Percentiles rank a stretch among this genome's conserved stretches.
Evolutionary conservation across 305 asterid species (phyloP).

Genomic region (Caryopteris hybrid): DNA sequence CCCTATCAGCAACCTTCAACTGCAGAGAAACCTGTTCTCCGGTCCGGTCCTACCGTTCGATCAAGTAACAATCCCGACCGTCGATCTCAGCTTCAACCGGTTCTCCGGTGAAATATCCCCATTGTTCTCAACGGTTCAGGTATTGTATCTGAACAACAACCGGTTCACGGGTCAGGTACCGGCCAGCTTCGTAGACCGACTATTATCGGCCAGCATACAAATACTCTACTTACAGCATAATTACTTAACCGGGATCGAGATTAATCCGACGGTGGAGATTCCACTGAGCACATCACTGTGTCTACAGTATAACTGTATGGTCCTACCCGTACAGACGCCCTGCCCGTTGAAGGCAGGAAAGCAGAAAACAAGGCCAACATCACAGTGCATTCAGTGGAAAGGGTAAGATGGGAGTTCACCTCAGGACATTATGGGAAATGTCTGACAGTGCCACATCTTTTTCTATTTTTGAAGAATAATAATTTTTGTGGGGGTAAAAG

Average conservation of each 20-base stretch:
- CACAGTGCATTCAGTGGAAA: slow-evolving; percentile 67
- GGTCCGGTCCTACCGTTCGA: slow-evolving; percentile 54
- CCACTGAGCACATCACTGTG: slow-evolving; percentile 74
- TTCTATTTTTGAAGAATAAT: background rate
- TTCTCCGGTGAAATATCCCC: slow-evolving; percentile 70
- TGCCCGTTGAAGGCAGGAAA: slow-evolving; percentile 85
- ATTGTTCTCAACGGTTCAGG: slow-evolving; percentile 59
- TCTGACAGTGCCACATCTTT: background rate
- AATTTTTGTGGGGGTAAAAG: background rate
- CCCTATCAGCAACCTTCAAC: slow-evolving; percentile 65
- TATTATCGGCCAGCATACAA: slow-evolving; percentile 53
- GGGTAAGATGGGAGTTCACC: slow-evolving; percentile 39
- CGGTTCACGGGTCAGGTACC: slow-evolving; percentile 88
- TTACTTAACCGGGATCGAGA: slow-evolving; percentile 71
- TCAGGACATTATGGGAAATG: slow-evolving; percentile 24
- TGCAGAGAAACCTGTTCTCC: slow-evolving; percentile 69
- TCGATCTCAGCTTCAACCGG: slow-evolving; percentile 83
- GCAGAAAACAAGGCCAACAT: slow-evolving; percentile 81
- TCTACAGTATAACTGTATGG: slow-evolving; percentile 94
- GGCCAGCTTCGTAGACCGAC: slow-evolving; percentile 61
- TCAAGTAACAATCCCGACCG: slow-evolving; percentile 53
- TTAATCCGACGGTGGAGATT: slow-evolving; percentile 74
- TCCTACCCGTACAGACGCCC: slow-evolving; percentile 72
- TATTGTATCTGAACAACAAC: slow-evolving; percentile 72
- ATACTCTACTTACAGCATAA: slow-evolving; percentile 77